Percentiles rank a stretch among this genome's conserved stretches.
These are phyloP conservation scores for Flagelloscypha sp. DNA, from an alignment of 768 basidiomycete species.

Conservation along the genomic window DNA sequence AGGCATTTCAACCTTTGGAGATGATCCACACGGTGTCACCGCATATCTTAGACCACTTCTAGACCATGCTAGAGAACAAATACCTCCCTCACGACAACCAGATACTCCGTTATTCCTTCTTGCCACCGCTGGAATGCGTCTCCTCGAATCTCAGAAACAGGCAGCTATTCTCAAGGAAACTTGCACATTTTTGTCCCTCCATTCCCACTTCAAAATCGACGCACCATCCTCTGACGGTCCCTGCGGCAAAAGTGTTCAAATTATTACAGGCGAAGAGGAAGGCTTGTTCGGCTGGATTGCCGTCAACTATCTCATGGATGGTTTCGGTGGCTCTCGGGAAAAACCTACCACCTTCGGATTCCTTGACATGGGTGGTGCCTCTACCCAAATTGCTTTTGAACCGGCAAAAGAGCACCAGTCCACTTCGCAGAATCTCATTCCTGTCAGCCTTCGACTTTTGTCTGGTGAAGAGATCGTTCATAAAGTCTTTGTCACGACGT, in stretches of 20 bases:
- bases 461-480: constrained; percentile 84
- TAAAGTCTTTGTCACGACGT: constrained; percentile 94
- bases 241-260: constrained; percentile 87
- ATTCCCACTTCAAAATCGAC: constrained; percentile 77
- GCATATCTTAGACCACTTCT: constrained; percentile 77
- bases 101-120: constrained; percentile 89
- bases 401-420: constrained; percentile 54
- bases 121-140: constrained; percentile 96
- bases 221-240: constrained; percentile 58
- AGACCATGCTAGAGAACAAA: constrained; percentile 68
- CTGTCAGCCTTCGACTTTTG: constrained; percentile 74
- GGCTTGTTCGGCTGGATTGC: constrained; percentile 99
- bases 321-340: constrained; percentile 53
- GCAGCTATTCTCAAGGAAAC: constrained; percentile 64
- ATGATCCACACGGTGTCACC: constrained; percentile 60
- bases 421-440: constrained; percentile 57
- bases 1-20: constrained; percentile 85
- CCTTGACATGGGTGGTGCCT: constrained; percentile 98
- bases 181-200: constrained; percentile 64
- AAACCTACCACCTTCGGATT: constrained; percentile 90
- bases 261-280: constrained; percentile 97
- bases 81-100: constrained; percentile 79
- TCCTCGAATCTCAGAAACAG: constrained; percentile 64
- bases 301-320: constrained; percentile 98
- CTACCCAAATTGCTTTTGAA: constrained; percentile 97